Conservation (phyloP, 1,284 basidiomycete genomes). For the Golubevia pallescens region DNA sequence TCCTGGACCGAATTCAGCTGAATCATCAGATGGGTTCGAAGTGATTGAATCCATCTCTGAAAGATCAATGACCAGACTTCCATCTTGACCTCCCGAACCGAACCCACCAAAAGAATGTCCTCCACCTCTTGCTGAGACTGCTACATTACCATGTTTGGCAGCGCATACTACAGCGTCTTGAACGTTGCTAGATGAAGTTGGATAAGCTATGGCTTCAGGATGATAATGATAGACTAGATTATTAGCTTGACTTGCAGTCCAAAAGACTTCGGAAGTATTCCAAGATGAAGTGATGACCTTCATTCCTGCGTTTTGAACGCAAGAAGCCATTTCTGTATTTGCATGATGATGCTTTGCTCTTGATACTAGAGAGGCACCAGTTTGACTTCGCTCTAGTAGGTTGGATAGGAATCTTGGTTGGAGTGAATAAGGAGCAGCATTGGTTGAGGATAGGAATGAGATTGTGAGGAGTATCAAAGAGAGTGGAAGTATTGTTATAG, state of each 20-base stretch:
- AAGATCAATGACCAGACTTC: slow-evolving; percentile 43
- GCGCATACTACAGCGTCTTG: slow-evolving; percentile 27
- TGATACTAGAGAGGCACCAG: neutral
- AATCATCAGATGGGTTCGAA: slow-evolving; percentile 14
- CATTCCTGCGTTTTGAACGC: neutral
- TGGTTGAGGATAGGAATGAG: too few species aligned
- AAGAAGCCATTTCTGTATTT: neutral
- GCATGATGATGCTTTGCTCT: neutral
- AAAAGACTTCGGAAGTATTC: slow-evolving; percentile 11
- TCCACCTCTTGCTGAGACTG: slow-evolving; percentile 44
- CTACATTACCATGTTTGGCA: slow-evolving; percentile 17
- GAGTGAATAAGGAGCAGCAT: too few species aligned
- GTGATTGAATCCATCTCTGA: slow-evolving; percentile 20
- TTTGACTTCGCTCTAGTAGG: too few species aligned
- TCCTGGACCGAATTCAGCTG: slow-evolving; percentile 36
- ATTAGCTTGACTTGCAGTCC: slow-evolving; percentile 29
- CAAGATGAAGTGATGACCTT: neutral
- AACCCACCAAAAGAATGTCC: slow-evolving; percentile 49
- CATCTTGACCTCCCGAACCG: slow-evolving; percentile 52
- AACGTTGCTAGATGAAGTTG: slow-evolving; percentile 19
- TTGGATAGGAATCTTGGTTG: too few species aligned
- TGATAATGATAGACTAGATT: slow-evolving; percentile 55
- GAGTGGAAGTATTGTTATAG: too few species aligned
- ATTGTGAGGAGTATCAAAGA: too few species aligned
- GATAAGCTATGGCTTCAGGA: slow-evolving; percentile 37